These are phyloP conservation scores for Penicillium nordicum DNA, from an alignment of 2,329 filamentous ascomycete species.

Conservation along the genomic window DNA sequence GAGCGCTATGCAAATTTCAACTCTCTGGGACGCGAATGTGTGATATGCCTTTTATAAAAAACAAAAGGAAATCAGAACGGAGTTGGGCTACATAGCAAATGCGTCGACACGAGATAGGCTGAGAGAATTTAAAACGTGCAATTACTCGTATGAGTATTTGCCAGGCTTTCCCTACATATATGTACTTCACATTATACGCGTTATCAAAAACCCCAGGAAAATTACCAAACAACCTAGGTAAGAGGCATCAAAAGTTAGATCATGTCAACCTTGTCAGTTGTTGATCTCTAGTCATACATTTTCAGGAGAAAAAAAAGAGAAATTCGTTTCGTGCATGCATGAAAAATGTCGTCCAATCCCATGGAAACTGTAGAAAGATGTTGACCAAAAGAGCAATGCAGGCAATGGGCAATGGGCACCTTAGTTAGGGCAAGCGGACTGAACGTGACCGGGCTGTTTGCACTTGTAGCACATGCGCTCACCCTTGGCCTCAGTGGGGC, in stretches of 20 bases:
- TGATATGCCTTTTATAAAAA: background rate
- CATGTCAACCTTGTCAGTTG: constrained; percentile 17
- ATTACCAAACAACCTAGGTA: constrained; percentile 21
- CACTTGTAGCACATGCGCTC: constrained; percentile 99
- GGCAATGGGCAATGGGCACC: constrained; percentile 1
- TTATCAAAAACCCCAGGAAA: constrained; percentile 20
- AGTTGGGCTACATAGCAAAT: background rate
- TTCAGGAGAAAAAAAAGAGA: constrained; percentile 10
- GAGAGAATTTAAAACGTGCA: background rate
- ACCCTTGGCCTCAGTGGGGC: constrained; percentile 81
- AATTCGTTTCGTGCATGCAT: constrained; percentile 17
- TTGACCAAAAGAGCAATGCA: constrained; percentile 28
- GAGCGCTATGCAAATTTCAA: background rate
- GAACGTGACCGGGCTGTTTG: constrained; percentile 82
- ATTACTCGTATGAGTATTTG: background rate
- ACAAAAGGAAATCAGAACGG: background rate
- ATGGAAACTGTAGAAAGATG: constrained; percentile 13
- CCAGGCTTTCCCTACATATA: background rate
- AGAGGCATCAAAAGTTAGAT: constrained; percentile 26
- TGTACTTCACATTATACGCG: constrained; percentile 1
- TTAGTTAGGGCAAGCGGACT: constrained; percentile 88
- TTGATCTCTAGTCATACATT: constrained; percentile 15
- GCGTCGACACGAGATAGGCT: background rate
- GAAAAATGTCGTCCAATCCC: constrained; percentile 10
- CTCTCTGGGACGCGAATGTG: background rate